Evolutionary conservation across 2,329 filamentous ascomycete genomes (phyloP).

Genomic region (Fusarium musae): DNA sequence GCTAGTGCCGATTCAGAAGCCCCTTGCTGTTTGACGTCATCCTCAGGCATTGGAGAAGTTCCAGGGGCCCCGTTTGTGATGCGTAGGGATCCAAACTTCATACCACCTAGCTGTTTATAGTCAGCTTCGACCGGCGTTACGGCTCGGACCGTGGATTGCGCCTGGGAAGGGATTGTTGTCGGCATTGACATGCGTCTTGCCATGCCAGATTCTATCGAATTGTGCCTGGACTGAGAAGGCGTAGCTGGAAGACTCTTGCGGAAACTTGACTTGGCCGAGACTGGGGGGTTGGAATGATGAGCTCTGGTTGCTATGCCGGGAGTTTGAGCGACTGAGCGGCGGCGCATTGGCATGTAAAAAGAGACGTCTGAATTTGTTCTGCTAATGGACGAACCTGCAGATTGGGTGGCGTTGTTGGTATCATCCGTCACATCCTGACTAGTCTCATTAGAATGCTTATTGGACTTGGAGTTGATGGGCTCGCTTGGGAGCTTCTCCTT

Average conservation of each 20-base stretch:
- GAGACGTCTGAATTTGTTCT: slow-evolving; percentile 59
- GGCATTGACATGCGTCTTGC: slow-evolving; percentile 52
- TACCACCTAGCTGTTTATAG: slow-evolving; percentile 70
- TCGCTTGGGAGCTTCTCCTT: slow-evolving; percentile 30
- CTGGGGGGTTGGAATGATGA: slow-evolving; percentile 35
- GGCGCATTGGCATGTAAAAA: slow-evolving; percentile 59
- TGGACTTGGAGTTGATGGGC: slow-evolving; percentile 19
- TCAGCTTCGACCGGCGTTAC: slow-evolving; percentile 61
- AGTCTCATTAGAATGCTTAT: slow-evolving; percentile 22
- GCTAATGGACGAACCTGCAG: slow-evolving; percentile 32
- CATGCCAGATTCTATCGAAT: slow-evolving; percentile 53
- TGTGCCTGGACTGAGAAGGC: slow-evolving; percentile 51
- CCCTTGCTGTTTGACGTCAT: slow-evolving; percentile 18
- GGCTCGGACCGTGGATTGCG: slow-evolving; percentile 41
- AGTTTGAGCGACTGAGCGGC: slow-evolving; percentile 60
- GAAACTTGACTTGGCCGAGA: slow-evolving; percentile 48
- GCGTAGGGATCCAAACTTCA: slow-evolving; percentile 70
- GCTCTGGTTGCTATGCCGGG: slow-evolving; percentile 62
- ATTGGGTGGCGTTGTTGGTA: slow-evolving; percentile 35
- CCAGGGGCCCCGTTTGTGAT: slow-evolving; percentile 70
- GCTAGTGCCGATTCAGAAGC: slow-evolving; percentile 8
- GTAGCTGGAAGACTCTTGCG: slow-evolving; percentile 54
- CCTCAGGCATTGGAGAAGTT: slow-evolving; percentile 53
- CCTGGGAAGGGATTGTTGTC: slow-evolving; percentile 22
- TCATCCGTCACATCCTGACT: slow-evolving; percentile 39